These are phyloP conservation scores for Pestalotiopsis sp. DNA, from an alignment of 2,329 filamentous ascomycete species.

Conservation along the genomic window DNA sequence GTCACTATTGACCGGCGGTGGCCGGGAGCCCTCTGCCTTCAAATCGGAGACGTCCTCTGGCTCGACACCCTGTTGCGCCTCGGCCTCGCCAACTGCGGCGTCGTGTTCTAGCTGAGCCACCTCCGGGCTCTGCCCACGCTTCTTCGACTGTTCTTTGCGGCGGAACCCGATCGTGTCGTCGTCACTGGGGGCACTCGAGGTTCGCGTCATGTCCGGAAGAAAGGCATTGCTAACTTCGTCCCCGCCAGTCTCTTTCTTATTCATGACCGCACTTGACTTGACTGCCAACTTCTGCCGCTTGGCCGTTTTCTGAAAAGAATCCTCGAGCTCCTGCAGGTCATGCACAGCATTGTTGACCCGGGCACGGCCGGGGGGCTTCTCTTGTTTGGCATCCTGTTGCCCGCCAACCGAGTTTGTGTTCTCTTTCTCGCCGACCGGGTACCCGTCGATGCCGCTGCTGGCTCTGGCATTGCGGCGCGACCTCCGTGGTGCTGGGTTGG, in stretches of 20 bases:
- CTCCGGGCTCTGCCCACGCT: not conserved
- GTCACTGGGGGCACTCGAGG: constrained; percentile 14
- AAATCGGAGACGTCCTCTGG: constrained; percentile 24
- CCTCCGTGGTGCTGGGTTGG: constrained; percentile 11
- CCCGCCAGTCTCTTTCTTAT: constrained; percentile 16
- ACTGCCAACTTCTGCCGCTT: constrained; percentile 51
- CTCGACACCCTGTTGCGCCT: constrained; percentile 15
- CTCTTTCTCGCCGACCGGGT: constrained; percentile 3
- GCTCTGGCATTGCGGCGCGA: constrained; percentile 7
- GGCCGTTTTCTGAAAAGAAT: constrained; percentile 43
- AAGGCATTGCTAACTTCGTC: constrained; percentile 39
- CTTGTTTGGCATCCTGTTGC: constrained; percentile 3
- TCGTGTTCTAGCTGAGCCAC: not conserved
- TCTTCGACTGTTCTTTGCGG: constrained; percentile 4
- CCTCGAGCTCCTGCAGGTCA: constrained; percentile 54
- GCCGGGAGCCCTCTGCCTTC: constrained; percentile 47
- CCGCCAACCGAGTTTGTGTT: not conserved
- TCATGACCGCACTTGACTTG: constrained; percentile 39
- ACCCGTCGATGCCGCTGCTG: not conserved
- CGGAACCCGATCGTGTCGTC: not conserved
- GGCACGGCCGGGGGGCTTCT: constrained; percentile 21
- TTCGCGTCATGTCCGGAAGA: constrained; percentile 19
- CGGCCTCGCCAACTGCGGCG: constrained; percentile 5
- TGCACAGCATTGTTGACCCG: constrained; percentile 43
- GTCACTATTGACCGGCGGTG: constrained; percentile 80